phyloP scores from a whole-genome alignment of 163 green algal genomes.

The Volvox carteri region DNA sequence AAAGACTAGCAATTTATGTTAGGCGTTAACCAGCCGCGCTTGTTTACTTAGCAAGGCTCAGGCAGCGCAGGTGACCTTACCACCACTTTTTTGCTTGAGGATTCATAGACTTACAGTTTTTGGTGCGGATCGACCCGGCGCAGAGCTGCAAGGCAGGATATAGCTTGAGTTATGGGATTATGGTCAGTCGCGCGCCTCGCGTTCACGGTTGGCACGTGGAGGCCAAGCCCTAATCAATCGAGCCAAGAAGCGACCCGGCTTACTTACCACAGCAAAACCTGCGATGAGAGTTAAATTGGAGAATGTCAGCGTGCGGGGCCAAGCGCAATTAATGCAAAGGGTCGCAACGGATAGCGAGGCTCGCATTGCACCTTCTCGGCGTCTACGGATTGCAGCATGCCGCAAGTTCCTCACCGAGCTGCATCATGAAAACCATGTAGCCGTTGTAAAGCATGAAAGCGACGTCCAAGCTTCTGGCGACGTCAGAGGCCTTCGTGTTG shows the following conservation, averaged over 20 bases:
- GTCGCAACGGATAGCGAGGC: too few relatives aligned
- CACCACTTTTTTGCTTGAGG: too few relatives aligned
- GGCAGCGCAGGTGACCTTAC: too few relatives aligned
- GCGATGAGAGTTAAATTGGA: background rate
- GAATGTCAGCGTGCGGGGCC: background rate
- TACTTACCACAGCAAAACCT: constrained; percentile 23
- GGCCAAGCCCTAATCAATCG: background rate
- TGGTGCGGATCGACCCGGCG: constrained; percentile 24
- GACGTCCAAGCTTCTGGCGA: background rate
- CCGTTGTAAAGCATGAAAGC: constrained; percentile 35
- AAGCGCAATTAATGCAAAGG: too few relatives aligned
- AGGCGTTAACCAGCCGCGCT: too few relatives aligned
- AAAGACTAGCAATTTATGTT: too few relatives aligned
- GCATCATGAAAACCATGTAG: constrained; percentile 50
- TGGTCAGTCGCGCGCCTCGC: background rate
- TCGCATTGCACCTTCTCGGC: background rate
- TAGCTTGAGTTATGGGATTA: background rate
- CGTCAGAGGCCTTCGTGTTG: background rate
- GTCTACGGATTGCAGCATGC: background rate
- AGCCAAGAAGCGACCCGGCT: background rate
- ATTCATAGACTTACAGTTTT: constrained; percentile 8
- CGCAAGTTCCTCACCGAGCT: constrained; percentile 9
- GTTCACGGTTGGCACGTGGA: too few relatives aligned
- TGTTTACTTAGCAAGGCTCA: too few relatives aligned
- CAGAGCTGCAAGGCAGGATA: constrained; percentile 8